phyloP scores from a whole-genome alignment of 2,329 filamentous ascomycete genomes.

The Colletotrichum sp. region DNA sequence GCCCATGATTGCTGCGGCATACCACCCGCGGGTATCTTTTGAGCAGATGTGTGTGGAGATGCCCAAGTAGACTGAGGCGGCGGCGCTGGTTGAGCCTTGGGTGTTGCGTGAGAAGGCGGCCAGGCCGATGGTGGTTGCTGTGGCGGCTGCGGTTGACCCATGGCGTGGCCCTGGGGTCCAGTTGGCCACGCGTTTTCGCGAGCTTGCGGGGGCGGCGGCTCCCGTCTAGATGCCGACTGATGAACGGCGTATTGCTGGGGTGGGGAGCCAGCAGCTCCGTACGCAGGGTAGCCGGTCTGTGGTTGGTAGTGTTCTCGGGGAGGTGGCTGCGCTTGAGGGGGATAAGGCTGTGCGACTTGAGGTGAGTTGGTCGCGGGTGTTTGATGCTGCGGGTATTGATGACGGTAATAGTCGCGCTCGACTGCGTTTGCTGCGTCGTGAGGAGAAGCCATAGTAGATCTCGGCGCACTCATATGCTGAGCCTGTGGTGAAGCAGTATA shows the following conservation, averaged over 20 bases:
- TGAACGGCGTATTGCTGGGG: constrained; percentile 61
- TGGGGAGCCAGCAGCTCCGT: constrained; percentile 51
- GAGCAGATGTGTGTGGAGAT: constrained; percentile 39
- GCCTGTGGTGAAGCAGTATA: constrained; percentile 56
- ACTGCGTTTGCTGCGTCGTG: constrained; percentile 41
- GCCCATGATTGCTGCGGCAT: constrained; percentile 39
- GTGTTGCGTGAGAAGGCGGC: constrained; percentile 38
- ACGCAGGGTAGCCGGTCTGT: constrained; percentile 47
- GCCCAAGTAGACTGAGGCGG: constrained; percentile 37
- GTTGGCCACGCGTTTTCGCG: constrained; percentile 42
- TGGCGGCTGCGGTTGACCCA: constrained; percentile 28
- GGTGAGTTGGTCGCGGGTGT: constrained; percentile 48
- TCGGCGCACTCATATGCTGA: constrained; percentile 50
- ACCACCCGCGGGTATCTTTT: constrained; percentile 38
- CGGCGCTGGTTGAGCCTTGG: constrained; percentile 28
- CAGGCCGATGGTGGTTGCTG: constrained; percentile 34
- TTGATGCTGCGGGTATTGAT: constrained; percentile 39
- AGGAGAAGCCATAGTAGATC: constrained; percentile 45
- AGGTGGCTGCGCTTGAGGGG: constrained; percentile 40
- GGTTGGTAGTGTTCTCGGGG: constrained; percentile 45
- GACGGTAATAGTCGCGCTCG: constrained; percentile 56
- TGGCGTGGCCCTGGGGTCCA: constrained; percentile 26
- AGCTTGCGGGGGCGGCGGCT: constrained; percentile 37
- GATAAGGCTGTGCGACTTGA: constrained; percentile 52
- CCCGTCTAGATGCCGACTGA: constrained; percentile 47